Base-by-base conservation (phyloP, 2,329 filamentous ascomycete species). In the Myriosclerotinia duriaeana region DNA sequence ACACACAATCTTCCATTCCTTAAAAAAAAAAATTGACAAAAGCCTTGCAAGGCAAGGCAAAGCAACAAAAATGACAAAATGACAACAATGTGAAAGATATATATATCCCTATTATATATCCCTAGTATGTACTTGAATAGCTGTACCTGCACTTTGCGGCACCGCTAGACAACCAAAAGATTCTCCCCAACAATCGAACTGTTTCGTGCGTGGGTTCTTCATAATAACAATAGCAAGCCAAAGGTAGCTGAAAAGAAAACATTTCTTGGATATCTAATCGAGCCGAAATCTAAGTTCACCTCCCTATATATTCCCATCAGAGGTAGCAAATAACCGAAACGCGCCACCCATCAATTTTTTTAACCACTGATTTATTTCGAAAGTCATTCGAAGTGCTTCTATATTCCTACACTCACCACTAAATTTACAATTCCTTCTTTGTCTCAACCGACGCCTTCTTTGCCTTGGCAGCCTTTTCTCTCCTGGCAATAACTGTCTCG, bases 381-480 rank as follows among this genome's bases (percentile, higher is more conserved):
- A 17, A 40, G 26, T 50, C 58, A 50, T 50, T 17, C 14, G n/a
- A 50, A 22, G 20, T 40, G 46, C 53, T 60, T 22, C 20, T 17
- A 60, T 56, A 48, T 56, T 56, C 50, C 20, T 64, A 64, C 52
- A 64, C 15, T 64, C 5, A 30, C 44, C 54, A 22, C 30, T 26
- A n/a, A 46, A 12, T 44, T 34, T 61, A 71, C 59, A 72, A 67
- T 44, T 71, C 71, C 69, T 76, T 76, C 71, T 72, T 74, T 34
- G 6, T 64, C 36, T 22, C 66, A 1, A n/a, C 14, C 12, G 53
- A 53, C 69, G 68, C 71, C 8, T 68, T 69, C 66, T 71, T 69
- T 64, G 89, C 87, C 82, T 96, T 97, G 66, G 86, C 88, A 75
- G 87, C 81, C 84, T 98, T 97, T 82, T 97, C 94, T 71, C 85